Evolutionary conservation across 306 rosid genomes (phyloP).

Genomic region (Ochetophila trinervis): DNA sequence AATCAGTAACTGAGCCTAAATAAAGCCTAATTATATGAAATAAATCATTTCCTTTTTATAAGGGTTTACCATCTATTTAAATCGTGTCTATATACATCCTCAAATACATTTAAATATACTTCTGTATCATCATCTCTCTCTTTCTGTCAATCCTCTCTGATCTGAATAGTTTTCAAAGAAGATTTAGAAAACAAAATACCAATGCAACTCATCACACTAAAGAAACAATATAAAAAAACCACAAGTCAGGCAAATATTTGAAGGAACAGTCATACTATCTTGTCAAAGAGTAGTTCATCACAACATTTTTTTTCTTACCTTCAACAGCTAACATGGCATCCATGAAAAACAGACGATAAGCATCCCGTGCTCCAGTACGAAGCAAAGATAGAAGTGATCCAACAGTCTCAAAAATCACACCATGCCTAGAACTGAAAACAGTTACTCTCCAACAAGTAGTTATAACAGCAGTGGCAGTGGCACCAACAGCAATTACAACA

Average conservation of each 20-base stretch:
- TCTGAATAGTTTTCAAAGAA: background rate
- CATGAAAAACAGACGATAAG: conserved; percentile 60
- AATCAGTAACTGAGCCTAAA: too few species aligned
- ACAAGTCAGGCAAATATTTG: background rate
- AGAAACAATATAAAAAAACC: background rate
- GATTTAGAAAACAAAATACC: background rate
- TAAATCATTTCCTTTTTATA: too few species aligned
- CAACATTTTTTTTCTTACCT: conserved; percentile 41
- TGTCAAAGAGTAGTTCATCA: background rate
- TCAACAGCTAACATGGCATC: conserved; percentile 66
- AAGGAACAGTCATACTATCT: background rate
- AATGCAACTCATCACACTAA: background rate
- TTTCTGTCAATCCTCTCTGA: too few species aligned
- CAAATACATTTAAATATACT: too few species aligned
- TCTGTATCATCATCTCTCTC: too few species aligned
- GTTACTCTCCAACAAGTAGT: conserved; percentile 8
- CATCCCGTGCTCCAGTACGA: conserved; percentile 67
- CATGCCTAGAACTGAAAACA: conserved; percentile 63
- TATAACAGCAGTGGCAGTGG: background rate
- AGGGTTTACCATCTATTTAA: too few species aligned
- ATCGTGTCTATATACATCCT: too few species aligned
- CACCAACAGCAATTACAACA: background rate
- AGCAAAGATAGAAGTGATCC: conserved; percentile 74
- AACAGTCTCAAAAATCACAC: conserved; percentile 61
- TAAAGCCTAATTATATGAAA: too few species aligned